phyloP scores from a whole-genome alignment of 2,329 filamentous ascomycete genomes.

The Scopulariopsis brevicaulis region DNA sequence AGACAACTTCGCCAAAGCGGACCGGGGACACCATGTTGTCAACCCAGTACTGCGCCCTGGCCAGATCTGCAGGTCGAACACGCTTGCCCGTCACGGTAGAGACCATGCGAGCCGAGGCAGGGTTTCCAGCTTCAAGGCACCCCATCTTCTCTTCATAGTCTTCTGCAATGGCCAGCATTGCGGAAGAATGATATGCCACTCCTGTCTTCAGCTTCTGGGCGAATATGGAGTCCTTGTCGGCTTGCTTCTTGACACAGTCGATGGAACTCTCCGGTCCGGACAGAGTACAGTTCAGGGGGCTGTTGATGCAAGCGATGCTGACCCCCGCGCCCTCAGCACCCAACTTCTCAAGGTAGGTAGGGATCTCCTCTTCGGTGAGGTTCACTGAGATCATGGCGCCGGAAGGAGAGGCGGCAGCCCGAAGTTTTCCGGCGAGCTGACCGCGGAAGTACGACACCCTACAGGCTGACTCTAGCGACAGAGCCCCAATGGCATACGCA shows the following conservation, averaged over 20 bases:
- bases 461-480: conserved; percentile 15
- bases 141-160: conserved; percentile 12
- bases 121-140: background rate
- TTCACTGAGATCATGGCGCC: conserved; percentile 22
- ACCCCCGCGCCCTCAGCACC: conserved; percentile 7
- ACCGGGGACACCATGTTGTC: conserved; percentile 18
- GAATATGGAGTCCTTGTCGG: conserved; percentile 9
- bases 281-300: conserved; percentile 20
- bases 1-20: conserved; percentile 11
- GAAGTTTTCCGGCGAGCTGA: conserved; percentile 5
- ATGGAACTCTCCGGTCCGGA: conserved; percentile 17
- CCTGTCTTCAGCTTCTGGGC: conserved; percentile 9
- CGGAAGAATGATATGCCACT: conserved; percentile 17
- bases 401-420: background rate
- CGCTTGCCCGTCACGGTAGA: conserved; percentile 5
- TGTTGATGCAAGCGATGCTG: conserved; percentile 25
- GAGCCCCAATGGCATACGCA: conserved; percentile 15
- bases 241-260: conserved; percentile 3
- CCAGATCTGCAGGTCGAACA: background rate
- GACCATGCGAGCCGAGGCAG: conserved; percentile 5
- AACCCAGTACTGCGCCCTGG: conserved; percentile 14
- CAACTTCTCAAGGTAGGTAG: conserved; percentile 4
- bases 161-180: conserved; percentile 16
- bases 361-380: conserved; percentile 7
- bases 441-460: conserved; percentile 20